phyloP scores from a whole-genome alignment of 768 basidiomycete genomes.

The Tricholoma terreum region DNA sequence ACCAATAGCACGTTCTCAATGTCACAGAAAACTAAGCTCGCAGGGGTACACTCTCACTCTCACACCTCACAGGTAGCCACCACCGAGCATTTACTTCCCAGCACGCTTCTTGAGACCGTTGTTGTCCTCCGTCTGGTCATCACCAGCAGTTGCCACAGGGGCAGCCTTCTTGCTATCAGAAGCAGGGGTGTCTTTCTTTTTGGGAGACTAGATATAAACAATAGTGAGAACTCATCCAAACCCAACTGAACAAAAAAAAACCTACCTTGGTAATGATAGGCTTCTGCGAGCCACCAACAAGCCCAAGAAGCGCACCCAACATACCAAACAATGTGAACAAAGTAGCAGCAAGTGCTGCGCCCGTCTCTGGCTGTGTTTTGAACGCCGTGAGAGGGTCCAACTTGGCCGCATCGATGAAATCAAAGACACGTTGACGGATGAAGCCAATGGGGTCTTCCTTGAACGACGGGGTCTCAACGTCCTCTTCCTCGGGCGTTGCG shows the following conservation, averaged over 20 bases:
- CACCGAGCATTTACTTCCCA: constrained; percentile 27
- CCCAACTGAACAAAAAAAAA: constrained; percentile 30
- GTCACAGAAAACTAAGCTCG: constrained; percentile 5
- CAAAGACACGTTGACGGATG: constrained; percentile 72
- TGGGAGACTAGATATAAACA: constrained; percentile 47
- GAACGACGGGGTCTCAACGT: constrained; percentile 49
- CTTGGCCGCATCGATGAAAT: constrained; percentile 77
- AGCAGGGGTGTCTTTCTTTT: constrained; percentile 67
- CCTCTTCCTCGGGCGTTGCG: constrained; percentile 46
- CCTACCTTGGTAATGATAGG: constrained; percentile 76
- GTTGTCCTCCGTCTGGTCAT: constrained; percentile 68
- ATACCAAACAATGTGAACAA: constrained; percentile 82
- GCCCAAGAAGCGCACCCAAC: constrained; percentile 74
- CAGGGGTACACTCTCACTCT: constrained; percentile 11
- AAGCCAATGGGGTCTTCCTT: constrained; percentile 74
- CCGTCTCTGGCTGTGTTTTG: constrained; percentile 87
- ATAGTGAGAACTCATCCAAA: constrained; percentile 4
- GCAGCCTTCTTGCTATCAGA: constrained; percentile 43
- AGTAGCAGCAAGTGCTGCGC: constrained; percentile 68
- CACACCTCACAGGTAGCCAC: constrained; percentile 13
- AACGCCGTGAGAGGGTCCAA: constrained; percentile 77
- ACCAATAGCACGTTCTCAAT: constrained; percentile 14
- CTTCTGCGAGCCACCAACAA: constrained; percentile 72
- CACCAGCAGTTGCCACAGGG: constrained; percentile 71
- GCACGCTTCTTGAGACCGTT: constrained; percentile 63